Base-by-base conservation (phyloP, 169 alveolate species). In the Plasmodium sp. region DNA sequence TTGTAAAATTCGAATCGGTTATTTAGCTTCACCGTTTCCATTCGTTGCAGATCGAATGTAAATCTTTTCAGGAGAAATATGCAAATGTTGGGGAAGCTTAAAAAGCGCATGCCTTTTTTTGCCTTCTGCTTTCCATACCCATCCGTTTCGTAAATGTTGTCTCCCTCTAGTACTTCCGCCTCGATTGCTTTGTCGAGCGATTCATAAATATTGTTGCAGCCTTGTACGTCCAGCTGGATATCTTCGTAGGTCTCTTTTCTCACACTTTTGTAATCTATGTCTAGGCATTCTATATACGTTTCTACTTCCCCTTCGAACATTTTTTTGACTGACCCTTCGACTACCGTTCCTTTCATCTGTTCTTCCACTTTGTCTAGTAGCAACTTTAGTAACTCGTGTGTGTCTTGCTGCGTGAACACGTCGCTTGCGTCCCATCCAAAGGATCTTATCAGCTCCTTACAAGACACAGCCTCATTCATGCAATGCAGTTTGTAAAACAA, bases 401-500 rank as follows among this genome's bases (percentile, higher is more conserved):
- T 99, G 84, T 99, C 99, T 93, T 98, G 99, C 94, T 99, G 99
- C 7, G 99, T 98, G 96, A 98, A 98, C 81, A 99, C 99, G 92
- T 99, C 99, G 36, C 98, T 97, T 18, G 98, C 96, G 71, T 98
- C 98, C 99, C 99, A 99, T 0, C 99, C 99, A 94, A 99, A 99
- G 3, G 99, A 97, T 83, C 97, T 96, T 94, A 98, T 96, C 83
- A 98, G 95, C 94, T 98, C 99, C 84, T 96, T 95, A 91, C 99
- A 96, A 0, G 98, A 97, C 34, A 97, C 99, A 3, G 99, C 98
- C n/a, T 97, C 98, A 58, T 95, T 96, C 34, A 98, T 95, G 33
- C 98, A 96, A 83, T 97, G 97, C 80, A 99, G 96, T 86, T 98
- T 97, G 96, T 98, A 98, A 93, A 99, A 98, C 54, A 98, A 96